Evolutionary conservation across 805 yeast species (phyloP), one percentile per base, ranked within the genome.

Genomic region (Nakazawaea sp.): DNA sequence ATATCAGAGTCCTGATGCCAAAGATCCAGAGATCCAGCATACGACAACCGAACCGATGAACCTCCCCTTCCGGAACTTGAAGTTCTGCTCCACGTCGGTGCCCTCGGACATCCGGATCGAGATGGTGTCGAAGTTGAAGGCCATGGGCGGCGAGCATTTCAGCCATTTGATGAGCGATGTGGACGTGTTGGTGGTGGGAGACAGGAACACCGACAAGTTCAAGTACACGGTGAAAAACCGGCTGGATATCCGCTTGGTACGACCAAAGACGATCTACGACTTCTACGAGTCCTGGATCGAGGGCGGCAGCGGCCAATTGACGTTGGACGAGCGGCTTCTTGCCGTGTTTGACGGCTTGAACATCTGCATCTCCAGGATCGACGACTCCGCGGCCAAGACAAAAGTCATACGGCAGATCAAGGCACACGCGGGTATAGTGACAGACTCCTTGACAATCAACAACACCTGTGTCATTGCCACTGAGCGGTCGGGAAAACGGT

Each of bases 141-240:
- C 66, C 7, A 62, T 81, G 53, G 90, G 89, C 6, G 89, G 88
- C 1, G 50, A 47, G 8, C 72, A 67, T 45, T 64, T 68, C 41
- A 65, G 66, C 29, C 80, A 80, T 48, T 55, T 81, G 45, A 75
- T 79, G 62, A 70, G 76, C 33, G 78, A 76, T 50, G 79, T 75
- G 2, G 66, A 70, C 36, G 71, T 72, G 28, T 55, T 82, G 18
- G 63, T 82, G 4, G 78, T 80, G 21, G 87, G 86, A 2, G 66
- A 64, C 28, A 58, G 71, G 20, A 58, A 65, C 39, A 75, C 82
- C 0, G 78, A 72, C 19, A 78, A 78, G 50, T 75, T 68, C 52
- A 57, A 56, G 35, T 78, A 64, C 49, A 67, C 75, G 38, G 66
- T 75, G 1, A 58, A 63, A 40, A 60, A 64, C 39, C 56, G 85